Evolutionary conservation across 176 grass and related monocot genomes (phyloP).

Genomic region (Eragrostis nindensis): DNA sequence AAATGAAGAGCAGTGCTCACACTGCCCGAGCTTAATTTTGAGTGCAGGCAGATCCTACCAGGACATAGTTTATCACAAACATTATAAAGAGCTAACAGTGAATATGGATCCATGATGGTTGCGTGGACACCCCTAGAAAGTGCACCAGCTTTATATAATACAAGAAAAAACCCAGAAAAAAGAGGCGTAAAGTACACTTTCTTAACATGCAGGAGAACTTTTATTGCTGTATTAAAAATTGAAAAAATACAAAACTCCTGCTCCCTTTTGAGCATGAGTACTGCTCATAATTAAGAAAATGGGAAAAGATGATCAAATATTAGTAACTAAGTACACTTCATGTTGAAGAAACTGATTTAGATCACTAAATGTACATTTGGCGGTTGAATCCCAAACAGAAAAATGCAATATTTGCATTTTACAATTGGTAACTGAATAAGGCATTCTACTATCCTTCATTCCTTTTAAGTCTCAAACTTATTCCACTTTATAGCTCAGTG

Average conservation of each 20-base stretch:
- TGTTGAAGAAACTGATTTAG: conserved; percentile 26
- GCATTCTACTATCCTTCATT: background rate
- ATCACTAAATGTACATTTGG: conserved; percentile 30
- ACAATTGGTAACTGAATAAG: background rate
- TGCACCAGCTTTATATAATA: background rate
- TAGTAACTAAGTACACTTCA: conserved; percentile 25
- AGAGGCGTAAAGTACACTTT: background rate
- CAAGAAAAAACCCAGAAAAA: background rate
- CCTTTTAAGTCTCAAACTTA: conserved; percentile 13
- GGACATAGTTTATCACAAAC: conserved; percentile 8
- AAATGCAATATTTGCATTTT: background rate
- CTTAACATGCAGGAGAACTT: background rate
- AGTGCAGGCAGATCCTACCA: conserved; percentile 20
- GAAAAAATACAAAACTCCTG: background rate
- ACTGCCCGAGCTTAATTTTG: background rate
- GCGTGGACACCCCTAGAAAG: background rate
- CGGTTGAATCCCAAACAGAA: conserved; percentile 8
- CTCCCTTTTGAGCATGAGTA: background rate
- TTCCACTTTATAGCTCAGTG: conserved; percentile 15
- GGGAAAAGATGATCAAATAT: background rate
- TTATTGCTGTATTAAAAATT: background rate
- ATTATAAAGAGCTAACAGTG: background rate
- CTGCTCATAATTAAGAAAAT: background rate
- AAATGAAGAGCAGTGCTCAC: background rate
- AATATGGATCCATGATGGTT: background rate